A percentile compares a stretch with the other conserved stretches of the same genome.
Conservation (phyloP, 345 rosid genomes). For the Adansonia digitata region DNA sequence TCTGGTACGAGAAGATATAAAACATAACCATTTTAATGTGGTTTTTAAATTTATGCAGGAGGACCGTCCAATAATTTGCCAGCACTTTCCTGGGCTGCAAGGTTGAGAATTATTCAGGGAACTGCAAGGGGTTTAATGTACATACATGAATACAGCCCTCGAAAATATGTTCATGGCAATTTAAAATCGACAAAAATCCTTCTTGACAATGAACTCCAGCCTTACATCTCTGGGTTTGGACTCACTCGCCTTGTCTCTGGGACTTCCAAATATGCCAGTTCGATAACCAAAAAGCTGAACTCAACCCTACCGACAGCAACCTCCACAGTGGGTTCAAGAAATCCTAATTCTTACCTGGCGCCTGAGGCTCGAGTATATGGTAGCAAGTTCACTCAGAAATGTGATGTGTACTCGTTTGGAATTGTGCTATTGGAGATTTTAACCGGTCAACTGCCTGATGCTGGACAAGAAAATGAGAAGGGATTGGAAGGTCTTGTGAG, state of each 20-base stretch:
- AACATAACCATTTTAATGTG: neutral
- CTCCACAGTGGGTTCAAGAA: slow-evolving; percentile 38
- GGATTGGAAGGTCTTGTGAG: slow-evolving; percentile 61
- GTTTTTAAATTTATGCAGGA: slow-evolving; percentile 21
- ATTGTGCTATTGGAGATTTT: slow-evolving; percentile 79
- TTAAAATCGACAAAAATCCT: slow-evolving; percentile 78
- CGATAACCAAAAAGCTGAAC: slow-evolving; percentile 43
- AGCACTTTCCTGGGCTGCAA: slow-evolving; percentile 63
- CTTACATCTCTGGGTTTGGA: slow-evolving; percentile 76
- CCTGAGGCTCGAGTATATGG: slow-evolving; percentile 72
- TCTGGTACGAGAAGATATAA: neutral
- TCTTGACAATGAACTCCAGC: slow-evolving; percentile 75
- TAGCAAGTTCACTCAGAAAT: slow-evolving; percentile 71
- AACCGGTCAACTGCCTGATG: slow-evolving; percentile 60
- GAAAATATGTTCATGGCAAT: slow-evolving; percentile 77
- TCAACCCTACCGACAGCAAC: slow-evolving; percentile 35
- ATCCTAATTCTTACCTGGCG: slow-evolving; percentile 55
- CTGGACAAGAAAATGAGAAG: slow-evolving; percentile 54
- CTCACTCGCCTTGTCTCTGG: slow-evolving; percentile 52
- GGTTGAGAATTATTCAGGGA: slow-evolving; percentile 87
- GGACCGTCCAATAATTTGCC: slow-evolving; percentile 45
- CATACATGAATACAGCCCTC: slow-evolving; percentile 73
- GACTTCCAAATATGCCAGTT: slow-evolving; percentile 33
- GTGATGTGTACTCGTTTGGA: slow-evolving; percentile 86
- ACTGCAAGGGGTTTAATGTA: slow-evolving; percentile 74